Evolutionary conservation across 1,284 basidiomycete genomes (phyloP).

Genomic region (Gastroboletus turbinatus): DNA sequence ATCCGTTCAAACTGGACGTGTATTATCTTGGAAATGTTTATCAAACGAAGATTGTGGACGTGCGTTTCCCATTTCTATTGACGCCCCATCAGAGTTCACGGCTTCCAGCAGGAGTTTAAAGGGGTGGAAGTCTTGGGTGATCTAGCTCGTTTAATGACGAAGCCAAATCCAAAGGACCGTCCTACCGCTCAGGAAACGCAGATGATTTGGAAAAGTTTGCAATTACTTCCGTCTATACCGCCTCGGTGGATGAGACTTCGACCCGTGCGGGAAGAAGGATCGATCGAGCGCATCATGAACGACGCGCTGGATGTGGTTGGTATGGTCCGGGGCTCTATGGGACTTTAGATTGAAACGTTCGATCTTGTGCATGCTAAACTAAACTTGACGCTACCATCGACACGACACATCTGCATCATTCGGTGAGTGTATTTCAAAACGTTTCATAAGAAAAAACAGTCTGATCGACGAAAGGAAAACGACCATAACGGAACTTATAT

Average conservation of each 20-base stretch:
- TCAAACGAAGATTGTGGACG: conserved; percentile 15
- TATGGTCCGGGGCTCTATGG: conserved; percentile 10
- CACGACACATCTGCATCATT: neutral
- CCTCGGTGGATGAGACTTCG: conserved; percentile 14
- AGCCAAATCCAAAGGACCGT: conserved; percentile 13
- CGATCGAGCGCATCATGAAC: conserved; percentile 10
- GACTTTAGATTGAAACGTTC: neutral
- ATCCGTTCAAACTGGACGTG: conserved; percentile 24
- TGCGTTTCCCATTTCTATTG: neutral
- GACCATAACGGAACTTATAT: no score
- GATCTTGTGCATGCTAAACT: no score
- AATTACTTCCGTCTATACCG: neutral
- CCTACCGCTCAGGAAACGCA: conserved; percentile 1
- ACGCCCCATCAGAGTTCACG: neutral
- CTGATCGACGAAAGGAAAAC: no score
- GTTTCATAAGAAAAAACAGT: no score
- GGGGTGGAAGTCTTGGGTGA: conserved; percentile 4
- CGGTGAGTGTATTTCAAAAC: neutral
- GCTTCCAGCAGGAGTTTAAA: conserved; percentile 11
- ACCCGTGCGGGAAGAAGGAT: conserved; percentile 8
- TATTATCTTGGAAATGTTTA: conserved; percentile 20
- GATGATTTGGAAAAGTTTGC: conserved; percentile 12
- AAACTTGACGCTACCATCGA: neutral
- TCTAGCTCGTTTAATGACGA: conserved; percentile 14
- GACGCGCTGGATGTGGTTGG: conserved; percentile 10